phyloP scores from a whole-genome alignment of 202 grass and related monocot genomes.

The Zoysia matrella region DNA sequence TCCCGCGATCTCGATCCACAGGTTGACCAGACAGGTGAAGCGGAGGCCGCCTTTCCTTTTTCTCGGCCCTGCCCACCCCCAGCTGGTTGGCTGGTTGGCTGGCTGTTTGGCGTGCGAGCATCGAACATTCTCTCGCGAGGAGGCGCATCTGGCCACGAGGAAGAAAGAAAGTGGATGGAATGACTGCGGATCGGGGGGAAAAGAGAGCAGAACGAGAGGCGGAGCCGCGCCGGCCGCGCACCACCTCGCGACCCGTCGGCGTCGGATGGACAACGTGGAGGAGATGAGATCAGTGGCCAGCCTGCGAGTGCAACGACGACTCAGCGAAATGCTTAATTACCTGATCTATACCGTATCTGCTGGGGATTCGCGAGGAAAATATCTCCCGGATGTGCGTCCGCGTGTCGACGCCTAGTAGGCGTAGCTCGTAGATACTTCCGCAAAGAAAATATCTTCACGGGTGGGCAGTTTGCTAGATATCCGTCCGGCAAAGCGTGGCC shows the following conservation, averaged over 20 bases:
- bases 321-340: background rate
- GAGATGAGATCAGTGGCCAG: background rate
- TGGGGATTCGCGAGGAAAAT: conserved; percentile 20
- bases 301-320: background rate
- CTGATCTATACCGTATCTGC: background rate
- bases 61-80: too few species aligned
- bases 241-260: background rate
- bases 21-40: background rate
- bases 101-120: background rate
- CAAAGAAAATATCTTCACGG: conserved; percentile 26
- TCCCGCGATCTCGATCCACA: background rate
- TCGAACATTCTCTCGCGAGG: background rate
- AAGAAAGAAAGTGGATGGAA: background rate
- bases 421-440: too few species aligned
- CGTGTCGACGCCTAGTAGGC: background rate
- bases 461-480: background rate
- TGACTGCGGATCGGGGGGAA: background rate
- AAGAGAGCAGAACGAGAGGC: background rate
- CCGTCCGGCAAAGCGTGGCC: background rate
- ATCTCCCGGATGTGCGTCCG: conserved; percentile 1
- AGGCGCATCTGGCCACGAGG: background rate
- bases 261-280: background rate
- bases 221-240: conserved; percentile 9
- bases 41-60: background rate
- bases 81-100: background rate